These are phyloP conservation scores for Monosiga brevicollis DNA, from an alignment of 78 protist genomes.

Conservation along the genomic window DNA sequence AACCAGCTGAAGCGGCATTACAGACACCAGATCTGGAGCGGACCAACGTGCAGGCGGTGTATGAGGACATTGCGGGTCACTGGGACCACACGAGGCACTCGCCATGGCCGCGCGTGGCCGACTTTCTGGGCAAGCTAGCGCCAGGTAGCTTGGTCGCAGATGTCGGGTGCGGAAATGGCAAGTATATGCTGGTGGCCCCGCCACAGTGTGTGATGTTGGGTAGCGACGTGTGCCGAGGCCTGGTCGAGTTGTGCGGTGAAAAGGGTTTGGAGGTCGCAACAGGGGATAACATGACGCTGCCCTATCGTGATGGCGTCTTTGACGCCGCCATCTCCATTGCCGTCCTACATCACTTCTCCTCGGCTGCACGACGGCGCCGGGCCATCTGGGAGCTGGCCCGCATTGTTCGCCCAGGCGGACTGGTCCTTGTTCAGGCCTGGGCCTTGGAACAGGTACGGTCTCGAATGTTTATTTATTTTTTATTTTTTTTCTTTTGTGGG, in stretches of 20 bases:
- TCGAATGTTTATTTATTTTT: background rate
- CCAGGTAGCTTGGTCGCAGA: slow-evolving; percentile 21
- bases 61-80: slow-evolving; percentile 47
- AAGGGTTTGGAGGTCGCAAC: background rate
- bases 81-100: slow-evolving; percentile 37
- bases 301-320: background rate
- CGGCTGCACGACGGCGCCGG: slow-evolving; percentile 17
- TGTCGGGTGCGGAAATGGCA: slow-evolving; percentile 68
- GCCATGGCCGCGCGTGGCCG: slow-evolving; percentile 50
- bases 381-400: slow-evolving; percentile 36
- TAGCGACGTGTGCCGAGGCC: background rate
- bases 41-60: slow-evolving; percentile 36
- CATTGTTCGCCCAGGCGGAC: slow-evolving; percentile 27
- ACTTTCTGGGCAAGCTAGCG: slow-evolving; percentile 3
- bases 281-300: slow-evolving; percentile 10
- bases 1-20: no score
- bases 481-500: background rate
- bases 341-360: slow-evolving; percentile 48
- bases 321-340: slow-evolving; percentile 52
- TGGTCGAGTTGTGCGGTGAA: background rate
- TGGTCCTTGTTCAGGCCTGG: slow-evolving; percentile 37
- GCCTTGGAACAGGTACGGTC: slow-evolving; percentile 18
- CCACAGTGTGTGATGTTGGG: background rate
- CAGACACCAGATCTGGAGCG: slow-evolving; percentile 18
- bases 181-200: slow-evolving; percentile 1